Conservation (phyloP, 2,329 filamentous ascomycete genomes). For the Colletotrichum cereale region DNA sequence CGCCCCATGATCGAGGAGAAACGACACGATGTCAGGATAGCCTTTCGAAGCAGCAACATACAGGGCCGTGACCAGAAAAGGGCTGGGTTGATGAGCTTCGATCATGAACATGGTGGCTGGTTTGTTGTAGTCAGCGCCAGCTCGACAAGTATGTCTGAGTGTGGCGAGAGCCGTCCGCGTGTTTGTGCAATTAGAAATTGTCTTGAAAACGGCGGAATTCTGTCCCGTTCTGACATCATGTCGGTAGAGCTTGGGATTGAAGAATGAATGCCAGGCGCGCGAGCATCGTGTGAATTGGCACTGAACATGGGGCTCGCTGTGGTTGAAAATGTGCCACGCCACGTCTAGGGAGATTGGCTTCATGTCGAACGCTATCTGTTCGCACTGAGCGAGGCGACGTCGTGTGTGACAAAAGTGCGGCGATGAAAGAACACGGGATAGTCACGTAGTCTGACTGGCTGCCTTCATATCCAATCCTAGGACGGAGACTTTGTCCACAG, state of each 20-base stretch:
- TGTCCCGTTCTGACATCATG: background rate
- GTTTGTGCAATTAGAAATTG: background rate
- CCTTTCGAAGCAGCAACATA: conserved; percentile 2
- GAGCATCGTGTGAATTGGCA: background rate
- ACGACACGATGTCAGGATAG: background rate
- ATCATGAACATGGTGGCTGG: background rate
- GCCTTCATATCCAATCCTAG: background rate
- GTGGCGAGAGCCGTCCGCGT: background rate
- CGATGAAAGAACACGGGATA: background rate
- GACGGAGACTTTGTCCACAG: background rate
- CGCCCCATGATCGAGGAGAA: background rate
- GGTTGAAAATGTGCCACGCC: conserved; percentile 1
- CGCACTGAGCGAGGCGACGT: background rate
- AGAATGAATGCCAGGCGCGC: conserved; percentile 1
- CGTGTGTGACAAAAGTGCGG: background rate
- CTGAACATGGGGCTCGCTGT: conserved; percentile 2
- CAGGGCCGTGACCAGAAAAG: conserved; percentile 16
- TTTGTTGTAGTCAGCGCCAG: conserved; percentile 10
- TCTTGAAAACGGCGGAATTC: background rate
- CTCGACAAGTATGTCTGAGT: background rate
- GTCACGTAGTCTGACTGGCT: background rate
- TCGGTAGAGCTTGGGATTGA: conserved; percentile 8
- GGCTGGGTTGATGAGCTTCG: background rate
- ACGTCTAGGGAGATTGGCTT: conserved; percentile 12
- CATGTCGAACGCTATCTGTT: background rate